Base-by-base conservation (phyloP, 331 rosid species). In the Arachis monticola region DNA sequence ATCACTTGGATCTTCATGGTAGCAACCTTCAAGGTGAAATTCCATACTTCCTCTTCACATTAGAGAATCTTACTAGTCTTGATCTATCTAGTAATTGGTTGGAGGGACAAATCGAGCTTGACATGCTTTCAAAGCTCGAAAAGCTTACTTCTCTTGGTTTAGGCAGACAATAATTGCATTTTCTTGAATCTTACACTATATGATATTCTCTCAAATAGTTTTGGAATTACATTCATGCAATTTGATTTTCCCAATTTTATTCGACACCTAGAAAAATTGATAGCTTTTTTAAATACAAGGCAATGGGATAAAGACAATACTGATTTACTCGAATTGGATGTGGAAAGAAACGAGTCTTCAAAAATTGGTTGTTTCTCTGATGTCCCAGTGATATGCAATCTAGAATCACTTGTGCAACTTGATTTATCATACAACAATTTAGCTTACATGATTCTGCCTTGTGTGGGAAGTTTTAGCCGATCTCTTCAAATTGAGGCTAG, bases 91-190 rank as follows among this genome's bases (percentile, higher is more conserved):
- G 0, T 2, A 67, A 76, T 32, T 52, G 22, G 42, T 67, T 85
- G 32, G 35, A 32, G 0, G 85, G 87, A 1, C 0, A 9, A 4
- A 1, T 85, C 44, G 72, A 79, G 5, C n/a, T 85, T 7, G 47
- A 76, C 48, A 7, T 6, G 22, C 79, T 80, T 7, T 27, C 60
- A 0, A 12, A 41, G 44, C 66, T 71, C 8, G 35, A 80, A 66
- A 55, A 1, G 8, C 48, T 83, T 10, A 5, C 0, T 0, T 0
- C 0, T 0, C 59, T 86, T 27, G 0, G 0, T 2, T 64, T 77
- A 9, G 22, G 70, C 77, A 0, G 0, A 0, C 42, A 85, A 79
- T 64, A 65, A 4, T 58, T 86, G 4, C 56, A 76, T 0, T 3
- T 83, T 5, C 0, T 10, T 0, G 57, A 14, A 3, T 14, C 72